Percentiles rank a stretch among this genome's conserved stretches.
Conservation (phyloP, 208 protist species). For the Naegleria lovaniensis region DNA sequence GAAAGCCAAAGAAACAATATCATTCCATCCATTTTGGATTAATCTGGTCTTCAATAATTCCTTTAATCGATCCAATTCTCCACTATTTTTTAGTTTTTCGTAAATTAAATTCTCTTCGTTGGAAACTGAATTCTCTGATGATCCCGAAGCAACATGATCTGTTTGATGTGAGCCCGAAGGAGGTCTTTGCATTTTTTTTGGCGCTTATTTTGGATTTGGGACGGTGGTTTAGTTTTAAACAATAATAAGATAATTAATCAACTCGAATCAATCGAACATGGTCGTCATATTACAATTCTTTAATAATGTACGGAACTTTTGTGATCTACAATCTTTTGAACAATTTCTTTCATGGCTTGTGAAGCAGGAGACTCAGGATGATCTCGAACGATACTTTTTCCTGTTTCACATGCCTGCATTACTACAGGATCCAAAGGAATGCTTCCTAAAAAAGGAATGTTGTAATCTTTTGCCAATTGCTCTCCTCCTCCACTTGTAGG, state of each 20-base stretch:
- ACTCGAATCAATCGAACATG: too few species aligned
- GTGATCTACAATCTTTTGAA: background rate
- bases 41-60: background rate
- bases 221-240: too few species aligned
- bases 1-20: background rate
- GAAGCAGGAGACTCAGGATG: slow-evolving; percentile 7
- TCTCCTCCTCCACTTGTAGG: slow-evolving; percentile 51
- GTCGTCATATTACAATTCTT: too few species aligned
- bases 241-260: too few species aligned
- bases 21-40: background rate
- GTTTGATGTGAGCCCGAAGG: too few species aligned
- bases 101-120: background rate
- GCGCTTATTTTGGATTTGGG: too few species aligned
- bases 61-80: background rate
- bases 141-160: too few species aligned
- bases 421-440: slow-evolving; percentile 78
- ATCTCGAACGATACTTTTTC: slow-evolving; percentile 34
- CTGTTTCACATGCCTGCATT: slow-evolving; percentile 79
- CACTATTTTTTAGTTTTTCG: background rate
- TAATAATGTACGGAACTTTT: too few species aligned
- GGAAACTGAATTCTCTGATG: background rate
- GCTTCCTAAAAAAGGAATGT: slow-evolving; percentile 67
- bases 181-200: too few species aligned
- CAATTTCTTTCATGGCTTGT: background rate
- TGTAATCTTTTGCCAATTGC: slow-evolving; percentile 63